Conservation (phyloP, 441 rosid genomes). For the Melastoma candidum region DNA sequence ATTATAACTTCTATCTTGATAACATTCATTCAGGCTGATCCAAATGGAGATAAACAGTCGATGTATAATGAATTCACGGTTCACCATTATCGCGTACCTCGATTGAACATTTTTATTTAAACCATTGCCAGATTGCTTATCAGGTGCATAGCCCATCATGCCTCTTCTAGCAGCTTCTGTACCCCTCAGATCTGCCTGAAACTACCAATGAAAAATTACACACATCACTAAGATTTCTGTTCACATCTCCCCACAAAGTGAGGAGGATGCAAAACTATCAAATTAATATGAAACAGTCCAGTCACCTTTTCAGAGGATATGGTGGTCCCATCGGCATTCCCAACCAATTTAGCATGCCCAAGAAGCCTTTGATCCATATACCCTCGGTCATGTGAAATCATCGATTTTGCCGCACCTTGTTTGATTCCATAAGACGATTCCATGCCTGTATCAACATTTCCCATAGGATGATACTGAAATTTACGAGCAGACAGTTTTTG, state of each 20-base stretch:
- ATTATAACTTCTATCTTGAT: too few relatives aligned
- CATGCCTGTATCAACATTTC: constrained; percentile 46
- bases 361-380: not conserved
- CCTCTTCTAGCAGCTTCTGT: constrained; percentile 28
- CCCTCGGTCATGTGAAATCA: constrained; percentile 20
- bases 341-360: constrained; percentile 35
- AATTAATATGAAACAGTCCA: not conserved
- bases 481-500: constrained; percentile 50
- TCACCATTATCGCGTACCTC: constrained; percentile 25
- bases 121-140: constrained; percentile 29
- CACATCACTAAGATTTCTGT: not conserved
- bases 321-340: constrained; percentile 31
- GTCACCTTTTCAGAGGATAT: constrained; percentile 40
- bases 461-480: constrained; percentile 91
- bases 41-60: too few relatives aligned
- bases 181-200: constrained; percentile 29
- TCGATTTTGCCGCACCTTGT: constrained; percentile 9
- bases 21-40: too few relatives aligned
- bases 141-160: constrained; percentile 28
- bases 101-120: constrained; percentile 29
- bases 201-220: constrained; percentile 26
- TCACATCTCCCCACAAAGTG: too few relatives aligned
- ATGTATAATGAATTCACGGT: too few relatives aligned
- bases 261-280: too few relatives aligned
- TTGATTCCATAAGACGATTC: constrained; percentile 35